Evolutionary conservation across 208 protist genomes (phyloP).

Genomic region (Crithidia fasciculata): DNA sequence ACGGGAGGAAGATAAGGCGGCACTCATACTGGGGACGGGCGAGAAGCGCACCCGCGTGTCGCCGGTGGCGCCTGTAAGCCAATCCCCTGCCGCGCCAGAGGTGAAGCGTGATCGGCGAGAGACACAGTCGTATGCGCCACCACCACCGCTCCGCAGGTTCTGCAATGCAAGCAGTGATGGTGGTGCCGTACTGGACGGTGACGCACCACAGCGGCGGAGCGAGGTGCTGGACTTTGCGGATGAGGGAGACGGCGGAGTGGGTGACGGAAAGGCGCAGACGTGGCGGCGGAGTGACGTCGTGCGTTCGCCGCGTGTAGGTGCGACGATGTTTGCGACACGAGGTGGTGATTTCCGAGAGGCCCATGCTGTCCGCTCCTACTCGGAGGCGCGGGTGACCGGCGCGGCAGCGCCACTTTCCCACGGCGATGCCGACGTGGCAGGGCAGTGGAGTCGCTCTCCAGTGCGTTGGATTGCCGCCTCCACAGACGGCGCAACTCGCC

Average conservation of each 20-base stretch:
- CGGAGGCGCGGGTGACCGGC: neutral
- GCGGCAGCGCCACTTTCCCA: neutral
- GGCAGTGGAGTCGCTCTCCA: conserved; percentile 19
- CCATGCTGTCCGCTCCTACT: neutral
- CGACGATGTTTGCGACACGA: conserved; percentile 1
- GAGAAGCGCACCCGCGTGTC: conserved; percentile 24
- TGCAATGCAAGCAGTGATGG: neutral
- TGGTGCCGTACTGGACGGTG: neutral
- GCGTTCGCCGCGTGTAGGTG: neutral
- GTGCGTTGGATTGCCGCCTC: conserved; percentile 19
- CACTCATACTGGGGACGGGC: neutral
- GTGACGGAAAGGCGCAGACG: neutral
- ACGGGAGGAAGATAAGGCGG: neutral
- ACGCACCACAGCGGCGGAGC: conserved; percentile 14
- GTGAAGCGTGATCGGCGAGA: conserved; percentile 30
- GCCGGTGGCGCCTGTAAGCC: neutral
- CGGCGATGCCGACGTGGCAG: neutral
- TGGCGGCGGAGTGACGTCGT: neutral
- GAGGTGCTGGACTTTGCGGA: conserved; percentile 25
- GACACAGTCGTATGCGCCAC: neutral
- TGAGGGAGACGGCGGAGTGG: conserved; percentile 1
- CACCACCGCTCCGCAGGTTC: conserved; percentile 6
- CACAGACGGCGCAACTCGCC: neutral
- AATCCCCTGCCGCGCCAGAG: conserved; percentile 22
- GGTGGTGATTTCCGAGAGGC: neutral